Conservation (phyloP, 805 yeast species). For the Pichia kluyveri region DNA sequence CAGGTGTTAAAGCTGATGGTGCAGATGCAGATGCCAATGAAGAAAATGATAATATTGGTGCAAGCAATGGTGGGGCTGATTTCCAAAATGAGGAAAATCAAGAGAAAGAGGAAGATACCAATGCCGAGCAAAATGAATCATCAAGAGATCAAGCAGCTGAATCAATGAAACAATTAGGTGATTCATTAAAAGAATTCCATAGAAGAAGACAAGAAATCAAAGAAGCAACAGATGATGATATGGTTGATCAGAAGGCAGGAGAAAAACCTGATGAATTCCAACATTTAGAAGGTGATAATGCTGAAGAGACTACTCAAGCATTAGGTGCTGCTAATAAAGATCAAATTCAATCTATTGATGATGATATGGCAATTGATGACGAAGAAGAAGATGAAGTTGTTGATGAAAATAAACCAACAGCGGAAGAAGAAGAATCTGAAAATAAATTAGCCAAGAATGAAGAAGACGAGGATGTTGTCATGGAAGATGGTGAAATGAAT, state of each 20-base stretch:
- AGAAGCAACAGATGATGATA: constrained; percentile 50
- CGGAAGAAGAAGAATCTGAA: constrained; percentile 19
- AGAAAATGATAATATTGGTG: constrained; percentile 56
- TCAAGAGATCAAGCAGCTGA: constrained; percentile 65
- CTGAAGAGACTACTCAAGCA: constrained; percentile 81
- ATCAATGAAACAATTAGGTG: constrained; percentile 83
- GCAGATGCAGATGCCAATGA: constrained; percentile 29
- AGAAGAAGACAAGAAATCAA: constrained; percentile 82
- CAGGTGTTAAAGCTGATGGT: constrained; percentile 28
- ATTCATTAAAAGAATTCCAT: constrained; percentile 83
- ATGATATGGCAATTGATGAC: constrained; percentile 76
- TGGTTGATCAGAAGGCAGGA: constrained; percentile 45
- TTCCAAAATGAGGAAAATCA: constrained; percentile 33
- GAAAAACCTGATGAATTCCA: constrained; percentile 81
- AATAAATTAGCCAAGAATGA: constrained; percentile 4
- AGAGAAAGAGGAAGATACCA: constrained; percentile 35
- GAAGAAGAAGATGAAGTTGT: constrained; percentile 32
- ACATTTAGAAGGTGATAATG: constrained; percentile 71
- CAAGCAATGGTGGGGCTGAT: constrained; percentile 42
- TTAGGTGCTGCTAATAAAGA: constrained; percentile 83
- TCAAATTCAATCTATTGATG: constrained; percentile 66
- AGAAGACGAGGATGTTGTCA: constrained; percentile 24
- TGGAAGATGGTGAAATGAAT: constrained; percentile 16
- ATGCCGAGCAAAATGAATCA: constrained; percentile 41
- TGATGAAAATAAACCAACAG: constrained; percentile 9